Conservation (phyloP, 768 basidiomycete species). For the Obba rivulosa region DNA sequence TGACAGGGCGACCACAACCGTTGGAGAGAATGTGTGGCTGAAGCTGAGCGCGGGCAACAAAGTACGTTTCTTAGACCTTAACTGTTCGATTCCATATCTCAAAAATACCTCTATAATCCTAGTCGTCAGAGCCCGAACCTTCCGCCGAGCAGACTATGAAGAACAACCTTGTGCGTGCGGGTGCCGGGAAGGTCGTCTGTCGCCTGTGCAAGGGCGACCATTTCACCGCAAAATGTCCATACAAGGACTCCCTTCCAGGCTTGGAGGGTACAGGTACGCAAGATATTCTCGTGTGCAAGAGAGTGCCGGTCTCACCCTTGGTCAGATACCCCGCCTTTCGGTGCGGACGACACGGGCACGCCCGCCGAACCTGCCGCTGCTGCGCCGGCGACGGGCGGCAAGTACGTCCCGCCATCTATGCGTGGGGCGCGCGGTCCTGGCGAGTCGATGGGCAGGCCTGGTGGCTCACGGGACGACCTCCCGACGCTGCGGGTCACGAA, state of each 20-base stretch:
- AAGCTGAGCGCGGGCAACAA: constrained; percentile 53
- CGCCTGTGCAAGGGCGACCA: constrained; percentile 95
- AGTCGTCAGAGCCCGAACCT: constrained; percentile 65
- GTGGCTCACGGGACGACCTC: constrained; percentile 75
- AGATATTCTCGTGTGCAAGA: not conserved
- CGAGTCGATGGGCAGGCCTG: constrained; percentile 65
- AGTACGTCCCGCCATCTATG: constrained; percentile 94
- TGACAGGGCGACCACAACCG: constrained; percentile 89
- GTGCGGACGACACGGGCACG: constrained; percentile 30
- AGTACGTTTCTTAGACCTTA: too few relatives aligned
- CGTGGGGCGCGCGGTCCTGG: constrained; percentile 69
- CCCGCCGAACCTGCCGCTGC: constrained; percentile 26
- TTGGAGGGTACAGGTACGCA: constrained; percentile 57
- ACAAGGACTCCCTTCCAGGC: constrained; percentile 87
- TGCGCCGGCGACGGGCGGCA: constrained; percentile 50
- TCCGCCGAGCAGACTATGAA: constrained; percentile 63
- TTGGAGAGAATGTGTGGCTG: constrained; percentile 68
- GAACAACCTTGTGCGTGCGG: constrained; percentile 60
- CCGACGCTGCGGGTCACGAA: constrained; percentile 98
- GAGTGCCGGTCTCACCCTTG: constrained; percentile 2
- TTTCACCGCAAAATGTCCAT: constrained; percentile 97
- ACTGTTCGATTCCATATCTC: not conserved
- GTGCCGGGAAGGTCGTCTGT: constrained; percentile 86
- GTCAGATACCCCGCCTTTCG: constrained; percentile 34
- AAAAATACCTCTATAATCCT: too few relatives aligned